These are phyloP conservation scores for Yamadazyma akitaensis DNA, from an alignment of 805 yeast genomes.

Conservation along the genomic window DNA sequence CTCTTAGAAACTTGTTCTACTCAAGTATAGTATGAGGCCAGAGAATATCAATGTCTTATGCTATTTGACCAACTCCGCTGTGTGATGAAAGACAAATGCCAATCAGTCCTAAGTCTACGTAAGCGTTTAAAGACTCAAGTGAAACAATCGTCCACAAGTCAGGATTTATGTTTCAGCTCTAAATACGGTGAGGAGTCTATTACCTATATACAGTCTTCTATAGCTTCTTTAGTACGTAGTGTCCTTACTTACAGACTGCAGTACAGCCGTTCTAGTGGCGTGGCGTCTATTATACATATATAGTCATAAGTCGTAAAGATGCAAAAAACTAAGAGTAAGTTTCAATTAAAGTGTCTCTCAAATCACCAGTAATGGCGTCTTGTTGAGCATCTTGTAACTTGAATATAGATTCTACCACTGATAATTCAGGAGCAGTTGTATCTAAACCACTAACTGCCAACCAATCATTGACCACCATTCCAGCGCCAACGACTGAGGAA, in stretches of 20 bases:
- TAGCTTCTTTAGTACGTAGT: neutral
- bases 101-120: too few relatives aligned
- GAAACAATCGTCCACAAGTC: too few relatives aligned
- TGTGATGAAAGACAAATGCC: too few relatives aligned
- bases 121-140: too few relatives aligned
- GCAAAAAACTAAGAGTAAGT: slow-evolving; percentile 60
- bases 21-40: too few relatives aligned
- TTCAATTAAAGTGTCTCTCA: slow-evolving; percentile 90
- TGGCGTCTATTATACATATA: neutral
- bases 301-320: slow-evolving; percentile 5
- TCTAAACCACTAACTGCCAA: slow-evolving; percentile 94
- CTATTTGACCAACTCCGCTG: too few relatives aligned
- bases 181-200: neutral
- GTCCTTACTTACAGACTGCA: neutral
- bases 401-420: slow-evolving; percentile 95
- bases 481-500: slow-evolving; percentile 96
- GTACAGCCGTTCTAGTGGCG: neutral
- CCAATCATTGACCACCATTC: slow-evolving; percentile 98
- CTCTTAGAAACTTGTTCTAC: too few relatives aligned
- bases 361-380: slow-evolving; percentile 75
- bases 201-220: neutral
- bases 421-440: slow-evolving; percentile 97
- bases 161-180: too few relatives aligned
- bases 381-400: slow-evolving; percentile 90
- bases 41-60: too few relatives aligned